Evolutionary conservation across 345 rosid genomes (phyloP).

Genomic region (Limnanthes douglasii): DNA sequence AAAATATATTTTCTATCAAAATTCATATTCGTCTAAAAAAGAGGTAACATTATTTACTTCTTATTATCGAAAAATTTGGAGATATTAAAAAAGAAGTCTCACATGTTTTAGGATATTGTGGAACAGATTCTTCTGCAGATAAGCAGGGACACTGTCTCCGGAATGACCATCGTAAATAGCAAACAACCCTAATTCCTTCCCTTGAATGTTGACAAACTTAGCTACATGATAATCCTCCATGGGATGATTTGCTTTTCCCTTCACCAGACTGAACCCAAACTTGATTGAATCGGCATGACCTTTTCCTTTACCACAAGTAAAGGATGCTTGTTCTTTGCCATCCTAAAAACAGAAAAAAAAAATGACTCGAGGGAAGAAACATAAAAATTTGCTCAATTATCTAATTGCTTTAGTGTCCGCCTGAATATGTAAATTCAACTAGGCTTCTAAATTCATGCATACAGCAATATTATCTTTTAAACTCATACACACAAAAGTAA

Average conservation of each 20-base stretch:
- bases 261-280: slow-evolving; percentile 45
- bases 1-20: neutral
- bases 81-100: neutral
- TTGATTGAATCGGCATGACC: slow-evolving; percentile 28
- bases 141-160: slow-evolving; percentile 64
- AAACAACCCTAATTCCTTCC: slow-evolving; percentile 51
- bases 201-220: slow-evolving; percentile 24
- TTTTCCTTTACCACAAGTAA: slow-evolving; percentile 47
- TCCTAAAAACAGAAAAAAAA: too few species aligned
- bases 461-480: too few species aligned
- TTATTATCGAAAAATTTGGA: neutral
- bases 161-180: slow-evolving; percentile 67
- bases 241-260: slow-evolving; percentile 71
- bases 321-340: slow-evolving; percentile 38
- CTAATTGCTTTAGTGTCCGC: too few species aligned
- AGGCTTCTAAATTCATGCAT: too few species aligned
- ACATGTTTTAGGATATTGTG: slow-evolving; percentile 50
- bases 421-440: too few species aligned
- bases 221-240: slow-evolving; percentile 77
- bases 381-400: too few species aligned
- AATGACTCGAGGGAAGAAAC: too few species aligned
- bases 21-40: neutral
- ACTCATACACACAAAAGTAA: too few species aligned
- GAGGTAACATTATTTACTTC: neutral
- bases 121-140: slow-evolving; percentile 51